Evolutionary conservation across 2,329 filamentous ascomycete genomes (phyloP), one percentile per base, ranked within the genome.

Genomic region (Scopulariopsis brevicaulis): DNA sequence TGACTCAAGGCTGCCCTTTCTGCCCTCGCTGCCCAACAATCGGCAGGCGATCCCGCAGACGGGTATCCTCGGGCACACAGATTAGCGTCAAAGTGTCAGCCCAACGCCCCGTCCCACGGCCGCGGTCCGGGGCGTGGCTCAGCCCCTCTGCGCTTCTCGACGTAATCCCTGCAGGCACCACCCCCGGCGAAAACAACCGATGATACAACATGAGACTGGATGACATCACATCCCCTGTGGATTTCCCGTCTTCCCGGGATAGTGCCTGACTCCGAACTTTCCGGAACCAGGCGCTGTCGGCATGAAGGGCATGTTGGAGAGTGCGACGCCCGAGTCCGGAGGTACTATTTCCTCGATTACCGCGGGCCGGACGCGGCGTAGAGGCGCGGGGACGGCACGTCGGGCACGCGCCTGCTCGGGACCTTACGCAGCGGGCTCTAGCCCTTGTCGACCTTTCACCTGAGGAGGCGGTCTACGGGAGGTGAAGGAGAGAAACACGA

Each of bases 381-480:
- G 2, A 59, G 51, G 24, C 58, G 60, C 0, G 64, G 65, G 48
- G 67, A 66, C 2, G 59, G 52, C 28, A 34, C 58, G 7, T 62
- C 59, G 2, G 70, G 71, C 0, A 72, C 63, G 0, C 65, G 59
- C 50, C 70, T 69, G 46, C 67, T 68, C 0, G 73, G 62, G 58
- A 73, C 73, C 46, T 65, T 54, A 61, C 71, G 73, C 22, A 73
- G 63, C 6, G 70, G 69, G 20, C 63, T 69, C 71, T 69, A 72
- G 53, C 68, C 68, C 28, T 72, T 67, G 22, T 67, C 64, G 34
- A 70, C 65, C 2, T 64, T 61, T 59, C 65, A 69, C 56, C 70
- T 65, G 53, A 72, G 40, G 57, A 65, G 58, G 18, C 56, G 55
- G n/a, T 68, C 55, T 18, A 18, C 12, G 12, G 18, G 37, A 37